phyloP scores from a whole-genome alignment of 768 basidiomycete species.

The Pleurotus giganteus region DNA sequence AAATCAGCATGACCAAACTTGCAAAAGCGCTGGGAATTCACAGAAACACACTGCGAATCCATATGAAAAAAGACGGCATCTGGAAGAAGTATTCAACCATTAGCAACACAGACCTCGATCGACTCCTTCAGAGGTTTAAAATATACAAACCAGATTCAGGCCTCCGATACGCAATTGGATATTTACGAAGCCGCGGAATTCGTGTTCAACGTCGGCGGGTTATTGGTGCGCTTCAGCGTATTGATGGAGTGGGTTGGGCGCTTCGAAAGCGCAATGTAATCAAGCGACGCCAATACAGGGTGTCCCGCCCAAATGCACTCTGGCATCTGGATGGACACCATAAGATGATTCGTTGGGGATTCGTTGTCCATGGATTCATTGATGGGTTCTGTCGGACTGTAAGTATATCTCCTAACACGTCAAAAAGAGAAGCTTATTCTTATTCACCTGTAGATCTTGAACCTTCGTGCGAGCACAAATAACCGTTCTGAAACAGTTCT shows the following conservation, averaged over 20 bases:
- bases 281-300: constrained; percentile 16
- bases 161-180: constrained; percentile 25
- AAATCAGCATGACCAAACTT: background rate
- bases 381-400: constrained; percentile 24
- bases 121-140: constrained; percentile 5
- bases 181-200: constrained; percentile 22
- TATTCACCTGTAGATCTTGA: constrained; percentile 22
- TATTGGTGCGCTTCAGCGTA: constrained; percentile 15
- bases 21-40: constrained; percentile 6
- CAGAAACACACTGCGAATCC: background rate
- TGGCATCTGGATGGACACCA: constrained; percentile 36
- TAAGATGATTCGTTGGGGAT: constrained; percentile 28
- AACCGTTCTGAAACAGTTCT: constrained; percentile 27
- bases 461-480: constrained; percentile 22
- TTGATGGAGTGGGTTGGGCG: constrained; percentile 24
- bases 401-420: background rate
- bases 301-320: constrained; percentile 21
- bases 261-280: constrained; percentile 18
- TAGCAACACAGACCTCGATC: constrained; percentile 2
- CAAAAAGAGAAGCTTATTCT: background rate
- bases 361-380: constrained; percentile 25
- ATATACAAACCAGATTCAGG: constrained; percentile 20
- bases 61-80: constrained; percentile 5
- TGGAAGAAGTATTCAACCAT: background rate
- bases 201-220: constrained; percentile 23